These are phyloP conservation scores for Dioszegia hungarica DNA, from an alignment of 768 basidiomycete genomes.

Conservation along the genomic window DNA sequence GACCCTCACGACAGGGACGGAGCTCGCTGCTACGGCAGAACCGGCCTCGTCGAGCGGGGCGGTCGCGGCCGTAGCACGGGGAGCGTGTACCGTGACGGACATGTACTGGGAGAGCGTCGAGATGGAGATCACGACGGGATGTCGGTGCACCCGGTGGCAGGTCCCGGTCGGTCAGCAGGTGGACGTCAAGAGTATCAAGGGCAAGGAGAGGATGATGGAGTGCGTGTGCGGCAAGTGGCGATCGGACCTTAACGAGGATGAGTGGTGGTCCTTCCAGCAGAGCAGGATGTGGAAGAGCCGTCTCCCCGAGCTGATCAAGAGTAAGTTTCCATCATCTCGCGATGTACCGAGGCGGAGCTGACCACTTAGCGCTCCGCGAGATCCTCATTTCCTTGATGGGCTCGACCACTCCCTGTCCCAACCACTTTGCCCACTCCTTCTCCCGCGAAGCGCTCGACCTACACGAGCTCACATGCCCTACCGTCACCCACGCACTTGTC, in stretches of 20 bases:
- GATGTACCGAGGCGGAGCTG: background rate
- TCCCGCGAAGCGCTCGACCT: conserved; percentile 28
- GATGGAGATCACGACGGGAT: conserved; percentile 71
- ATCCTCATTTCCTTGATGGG: conserved; percentile 79
- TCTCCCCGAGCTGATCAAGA: conserved; percentile 32
- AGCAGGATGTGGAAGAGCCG: conserved; percentile 24
- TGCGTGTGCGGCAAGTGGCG: conserved; percentile 38
- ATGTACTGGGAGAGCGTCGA: conserved; percentile 79
- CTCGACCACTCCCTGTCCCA: conserved; percentile 54
- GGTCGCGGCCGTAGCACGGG: background rate
- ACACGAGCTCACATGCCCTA: conserved; percentile 54
- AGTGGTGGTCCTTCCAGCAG: conserved; percentile 25
- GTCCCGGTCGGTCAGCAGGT: background rate
- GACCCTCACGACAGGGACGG: background rate
- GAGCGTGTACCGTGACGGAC: conserved; percentile 57
- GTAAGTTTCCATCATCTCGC: conserved; percentile 17
- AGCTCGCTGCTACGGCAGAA: background rate
- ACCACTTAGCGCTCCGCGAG: conserved; percentile 62
- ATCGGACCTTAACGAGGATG: conserved; percentile 18
- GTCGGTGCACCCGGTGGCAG: conserved; percentile 51
- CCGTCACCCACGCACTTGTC: conserved; percentile 59
- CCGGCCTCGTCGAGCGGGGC: background rate
- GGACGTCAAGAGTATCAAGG: background rate
- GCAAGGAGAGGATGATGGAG: conserved; percentile 2
- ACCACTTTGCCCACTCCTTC: conserved; percentile 36